Conservation (phyloP, 2,329 filamentous ascomycete genomes). For the Zasmidium citrigriseum region DNA sequence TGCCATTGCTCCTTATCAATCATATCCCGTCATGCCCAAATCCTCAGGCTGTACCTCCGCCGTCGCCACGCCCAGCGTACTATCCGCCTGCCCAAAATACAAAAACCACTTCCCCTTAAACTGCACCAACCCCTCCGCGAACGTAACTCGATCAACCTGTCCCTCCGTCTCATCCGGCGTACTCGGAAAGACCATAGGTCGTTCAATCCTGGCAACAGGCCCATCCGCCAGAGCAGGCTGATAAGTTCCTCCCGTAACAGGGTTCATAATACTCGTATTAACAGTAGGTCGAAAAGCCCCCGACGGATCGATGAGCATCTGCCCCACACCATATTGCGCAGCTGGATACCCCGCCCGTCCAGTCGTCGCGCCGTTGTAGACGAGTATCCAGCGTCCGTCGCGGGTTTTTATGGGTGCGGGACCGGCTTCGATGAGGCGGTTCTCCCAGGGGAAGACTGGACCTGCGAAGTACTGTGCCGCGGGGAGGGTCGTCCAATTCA, state of each 20-base stretch:
- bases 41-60: conserved; percentile 19
- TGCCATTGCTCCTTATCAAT: no score
- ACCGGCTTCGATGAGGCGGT: conserved; percentile 36
- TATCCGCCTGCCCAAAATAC: conserved; percentile 35
- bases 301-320: conserved; percentile 37
- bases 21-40: not conserved
- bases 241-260: conserved; percentile 15
- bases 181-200: conserved; percentile 31
- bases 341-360: conserved; percentile 30
- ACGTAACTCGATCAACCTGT: conserved; percentile 36
- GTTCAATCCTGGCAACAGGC: conserved; percentile 35
- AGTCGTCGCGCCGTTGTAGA: conserved; percentile 35
- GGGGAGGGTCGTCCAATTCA: conserved; percentile 33
- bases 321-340: conserved; percentile 35
- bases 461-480: conserved; percentile 26
- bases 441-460: conserved; percentile 35
- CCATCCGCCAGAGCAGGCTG: conserved; percentile 25
- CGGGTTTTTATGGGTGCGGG: conserved; percentile 37
- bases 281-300: conserved; percentile 15
- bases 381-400: conserved; percentile 35
- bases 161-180: conserved; percentile 32
- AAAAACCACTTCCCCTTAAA: conserved; percentile 36
- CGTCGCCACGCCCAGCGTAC: conserved; percentile 20
- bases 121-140: conserved; percentile 37
- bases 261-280: conserved; percentile 18